These are phyloP conservation scores for Aspergillus ustus DNA, from an alignment of 2,329 filamentous ascomycete species.

Conservation along the genomic window DNA sequence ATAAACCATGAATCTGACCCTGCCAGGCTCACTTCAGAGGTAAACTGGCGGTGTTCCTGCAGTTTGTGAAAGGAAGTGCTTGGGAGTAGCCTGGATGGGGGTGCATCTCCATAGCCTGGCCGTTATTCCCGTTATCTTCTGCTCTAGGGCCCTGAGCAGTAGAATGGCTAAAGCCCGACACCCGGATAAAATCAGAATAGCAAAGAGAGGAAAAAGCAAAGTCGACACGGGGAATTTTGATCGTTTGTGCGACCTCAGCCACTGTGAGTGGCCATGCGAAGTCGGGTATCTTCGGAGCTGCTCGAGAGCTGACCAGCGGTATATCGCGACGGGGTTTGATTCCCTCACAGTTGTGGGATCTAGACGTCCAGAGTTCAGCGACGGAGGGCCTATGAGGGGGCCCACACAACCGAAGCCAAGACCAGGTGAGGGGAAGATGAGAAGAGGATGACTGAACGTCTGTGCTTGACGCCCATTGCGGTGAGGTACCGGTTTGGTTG, in stretches of 20 bases:
- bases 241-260: constrained; percentile 19
- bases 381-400: constrained; percentile 19
- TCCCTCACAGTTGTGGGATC: constrained; percentile 17
- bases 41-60: constrained; percentile 31
- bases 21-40: constrained; percentile 14
- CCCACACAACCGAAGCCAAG: constrained; percentile 21
- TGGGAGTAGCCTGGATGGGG: neutral
- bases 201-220: constrained; percentile 6
- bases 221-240: constrained; percentile 10
- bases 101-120: neutral
- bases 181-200: neutral
- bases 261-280: constrained; percentile 14
- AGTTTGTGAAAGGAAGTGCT: constrained; percentile 14
- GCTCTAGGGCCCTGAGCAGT: too few relatives aligned
- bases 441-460: constrained; percentile 19
- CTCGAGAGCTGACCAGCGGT: constrained; percentile 17
- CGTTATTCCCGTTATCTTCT: neutral
- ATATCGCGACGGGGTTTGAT: constrained; percentile 19
- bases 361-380: constrained; percentile 13
- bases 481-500: constrained; percentile 11
- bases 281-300: constrained; percentile 23
- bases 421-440: constrained; percentile 18
- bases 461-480: constrained; percentile 21
- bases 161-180: neutral
- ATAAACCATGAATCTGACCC: constrained; percentile 17